Base-by-base conservation (phyloP, 352 stramenopile species). In the Albugo candida region DNA sequence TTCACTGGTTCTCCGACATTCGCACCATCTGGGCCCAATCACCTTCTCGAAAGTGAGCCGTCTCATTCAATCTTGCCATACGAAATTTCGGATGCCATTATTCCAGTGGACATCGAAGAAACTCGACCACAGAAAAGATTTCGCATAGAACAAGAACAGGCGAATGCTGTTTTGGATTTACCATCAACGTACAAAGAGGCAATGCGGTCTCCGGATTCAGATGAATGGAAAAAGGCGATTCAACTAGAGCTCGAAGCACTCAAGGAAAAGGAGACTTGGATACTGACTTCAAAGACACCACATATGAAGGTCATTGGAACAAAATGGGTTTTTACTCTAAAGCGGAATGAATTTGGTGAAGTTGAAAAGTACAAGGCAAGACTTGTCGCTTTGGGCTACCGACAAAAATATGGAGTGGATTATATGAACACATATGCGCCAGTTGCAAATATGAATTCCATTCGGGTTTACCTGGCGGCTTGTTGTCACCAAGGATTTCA, bases 291-390 rank as follows among this genome's bases (percentile, higher is more conserved):
- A 1, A 17, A n/a, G 14, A 43, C 38, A 43, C 3, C 38, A 43
- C 3, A 24, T 24, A 43, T 24, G 38, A 51, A 55, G 19, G 20
- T 51, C 1, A 43, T 55, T 24, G 38, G 36, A 14, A 44, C 2
- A 27, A 47, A 46, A 36, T 59, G 53, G 53, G 41, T 59, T 11
- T 59, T 59, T 17, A 36, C 41, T 16, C 13, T 17, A 11, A 59
- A 59, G 35, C 19, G 13, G 12, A 41, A 52, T 18, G 49, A 53
- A n/a, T 24, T 24, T 24, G 50, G 49, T 5, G 45, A 60, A 5
- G 45, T 60, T 13, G 35, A 41, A 11, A 46, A 56, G 0, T 65
- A 49, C 41, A 67, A 70, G 43, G 55, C 56, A 17, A 45, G 62
- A 10, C 34, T 65, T 0, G 52, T 62, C 16, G 43, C 58, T 1